Percentiles rank a stretch among this genome's conserved stretches.
phyloP scores from a whole-genome alignment of 352 stramenopile genomes.

The Phytopythium chamaehyphon region DNA sequence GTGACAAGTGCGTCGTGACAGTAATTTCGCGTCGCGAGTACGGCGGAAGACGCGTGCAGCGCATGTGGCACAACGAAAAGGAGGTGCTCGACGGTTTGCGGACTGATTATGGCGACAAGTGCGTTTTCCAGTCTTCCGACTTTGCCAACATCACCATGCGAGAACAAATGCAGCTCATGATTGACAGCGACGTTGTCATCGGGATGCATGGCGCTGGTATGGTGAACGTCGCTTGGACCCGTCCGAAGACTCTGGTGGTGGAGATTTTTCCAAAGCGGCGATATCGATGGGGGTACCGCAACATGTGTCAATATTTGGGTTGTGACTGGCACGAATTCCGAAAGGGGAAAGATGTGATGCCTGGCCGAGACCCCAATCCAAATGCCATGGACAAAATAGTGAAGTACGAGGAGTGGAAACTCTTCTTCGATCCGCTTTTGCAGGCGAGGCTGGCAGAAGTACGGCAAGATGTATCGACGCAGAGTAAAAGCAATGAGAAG shows the following conservation, averaged over 20 bases:
- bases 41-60: slow-evolving; percentile 39
- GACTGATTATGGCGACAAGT: slow-evolving; percentile 24
- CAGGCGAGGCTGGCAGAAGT: slow-evolving; percentile 29
- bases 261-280: slow-evolving; percentile 68
- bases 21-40: slow-evolving; percentile 57
- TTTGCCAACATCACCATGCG: slow-evolving; percentile 50
- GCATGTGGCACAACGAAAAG: slow-evolving; percentile 65
- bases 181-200: slow-evolving; percentile 73
- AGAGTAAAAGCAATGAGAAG: not conserved
- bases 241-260: slow-evolving; percentile 44
- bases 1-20: slow-evolving; percentile 34
- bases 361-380: slow-evolving; percentile 16
- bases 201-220: slow-evolving; percentile 81
- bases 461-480: not conserved
- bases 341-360: slow-evolving; percentile 27
- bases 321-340: slow-evolving; percentile 63
- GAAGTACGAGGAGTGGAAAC: slow-evolving; percentile 41
- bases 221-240: slow-evolving; percentile 68
- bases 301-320: slow-evolving; percentile 68
- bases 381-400: slow-evolving; percentile 57
- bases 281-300: slow-evolving; percentile 66
- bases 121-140: slow-evolving; percentile 54
- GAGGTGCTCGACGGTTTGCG: slow-evolving; percentile 47
- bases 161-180: slow-evolving; percentile 61
- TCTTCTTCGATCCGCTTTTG: slow-evolving; percentile 51